Percentiles rank a stretch among this genome's conserved stretches.
Conservation (phyloP, 75 land plant species). For the Sequoia sempervirens region DNA sequence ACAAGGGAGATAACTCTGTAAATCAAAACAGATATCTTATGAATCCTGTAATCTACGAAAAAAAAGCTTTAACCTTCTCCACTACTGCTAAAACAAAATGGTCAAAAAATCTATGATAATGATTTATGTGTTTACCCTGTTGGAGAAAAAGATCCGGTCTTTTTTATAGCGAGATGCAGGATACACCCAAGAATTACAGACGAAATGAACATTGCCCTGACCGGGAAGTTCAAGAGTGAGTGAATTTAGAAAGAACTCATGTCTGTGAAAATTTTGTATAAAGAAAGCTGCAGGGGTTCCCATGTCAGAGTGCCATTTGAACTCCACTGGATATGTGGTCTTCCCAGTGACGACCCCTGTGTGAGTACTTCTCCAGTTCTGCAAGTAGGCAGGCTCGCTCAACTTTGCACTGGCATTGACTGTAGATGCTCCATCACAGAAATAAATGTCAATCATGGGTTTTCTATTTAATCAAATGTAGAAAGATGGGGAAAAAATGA, state of each 20-base stretch:
- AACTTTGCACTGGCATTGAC: neutral
- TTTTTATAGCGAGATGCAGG: neutral
- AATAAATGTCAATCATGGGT: neutral
- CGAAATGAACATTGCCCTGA: neutral
- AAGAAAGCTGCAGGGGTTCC: conserved; percentile 14
- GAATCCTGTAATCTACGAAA: neutral
- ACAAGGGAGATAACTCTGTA: conserved; percentile 43
- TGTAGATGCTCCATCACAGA: neutral
- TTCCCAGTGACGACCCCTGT: neutral
- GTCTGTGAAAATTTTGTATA: neutral
- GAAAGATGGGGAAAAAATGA: neutral
- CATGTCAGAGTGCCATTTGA: neutral
- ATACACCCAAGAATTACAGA: conserved; percentile 4
- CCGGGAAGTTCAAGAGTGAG: conserved; percentile 6
- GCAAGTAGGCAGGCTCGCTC: neutral
- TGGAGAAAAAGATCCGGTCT: neutral
- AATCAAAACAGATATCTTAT: neutral
- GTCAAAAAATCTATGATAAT: neutral
- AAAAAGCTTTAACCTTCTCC: too few species aligned
- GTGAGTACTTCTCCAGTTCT: neutral
- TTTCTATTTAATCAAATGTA: neutral
- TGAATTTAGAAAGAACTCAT: conserved; percentile 15
- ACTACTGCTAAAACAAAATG: too few species aligned
- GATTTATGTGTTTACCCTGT: neutral
- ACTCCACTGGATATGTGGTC: neutral